Evolutionary conservation across 768 basidiomycete species (phyloP), one percentile per base, ranked within the genome.

Genomic region (Auricularia cornea): DNA sequence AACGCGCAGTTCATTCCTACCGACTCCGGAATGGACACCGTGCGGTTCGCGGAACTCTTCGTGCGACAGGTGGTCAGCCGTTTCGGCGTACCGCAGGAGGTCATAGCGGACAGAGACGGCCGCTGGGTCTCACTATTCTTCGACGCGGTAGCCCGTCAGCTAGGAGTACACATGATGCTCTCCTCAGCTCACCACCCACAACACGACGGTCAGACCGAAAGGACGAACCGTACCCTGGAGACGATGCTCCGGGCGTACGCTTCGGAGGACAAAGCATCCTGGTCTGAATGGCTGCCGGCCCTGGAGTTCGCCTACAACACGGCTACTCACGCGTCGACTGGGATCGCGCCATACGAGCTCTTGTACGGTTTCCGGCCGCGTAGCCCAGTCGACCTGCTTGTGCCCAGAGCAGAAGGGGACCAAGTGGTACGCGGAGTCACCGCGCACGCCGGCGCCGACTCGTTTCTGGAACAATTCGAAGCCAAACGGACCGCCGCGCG

Each of bases 121-220:
- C 38, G 60, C 2, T 68, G 67, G 67, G 51, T 33, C 0, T 59
- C 60, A 0, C 60, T 63, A 6, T 66, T 68, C 29, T 68, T 65
- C 65, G 44, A 28, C 23, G 60, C 41, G 10, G 60, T 67, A 0
- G 26, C 33, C 0, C 65, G 30, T 26, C 18, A 18, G 5, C 6
- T 67, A 20, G 59, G 48, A 16, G 62, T 54, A 0, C 29, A 35
- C 3, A 63, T 65, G 63, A 35, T 48, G 0, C 41, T 65, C 0
- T 63, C 63, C 0, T 61, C 66, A 0, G 57, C 65, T 0, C 62
- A 64, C 16, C 76, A 75, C 59, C 76, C 74, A 0, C 70, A 75
- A 48, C 67, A 72, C 30, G 71, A 76, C 57, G 73, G 76, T 0
- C 73, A 74, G 44, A 74, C 73, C 3, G 73, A 77, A 59, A 59